phyloP scores from a whole-genome alignment of 192 early-diverging fungal species.

The Entomortierella lignicola region DNA sequence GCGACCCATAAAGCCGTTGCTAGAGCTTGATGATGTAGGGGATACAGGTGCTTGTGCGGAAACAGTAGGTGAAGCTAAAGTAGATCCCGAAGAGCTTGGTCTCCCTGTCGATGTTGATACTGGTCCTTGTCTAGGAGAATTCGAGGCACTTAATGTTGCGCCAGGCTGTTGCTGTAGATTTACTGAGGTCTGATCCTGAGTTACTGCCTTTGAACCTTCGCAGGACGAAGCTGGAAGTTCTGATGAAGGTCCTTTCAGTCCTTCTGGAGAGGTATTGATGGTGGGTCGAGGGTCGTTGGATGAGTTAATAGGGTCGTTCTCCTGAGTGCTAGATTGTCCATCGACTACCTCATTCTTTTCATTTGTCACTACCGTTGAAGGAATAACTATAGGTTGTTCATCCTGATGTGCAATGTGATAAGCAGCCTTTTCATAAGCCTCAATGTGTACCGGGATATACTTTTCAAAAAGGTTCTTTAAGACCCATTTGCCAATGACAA shows the following conservation, averaged over 20 bases:
- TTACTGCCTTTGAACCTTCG: slow-evolving; percentile 6
- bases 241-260: slow-evolving; percentile 1
- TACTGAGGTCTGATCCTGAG: neutral
- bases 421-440: slow-evolving; percentile 60
- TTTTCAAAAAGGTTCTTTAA: slow-evolving; percentile 78
- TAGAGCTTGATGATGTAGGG: slow-evolving; percentile 48
- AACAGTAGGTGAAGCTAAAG: slow-evolving; percentile 43
- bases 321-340: neutral
- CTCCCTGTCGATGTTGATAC: slow-evolving; percentile 25
- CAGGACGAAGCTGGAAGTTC: slow-evolving; percentile 9
- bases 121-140: slow-evolving; percentile 43
- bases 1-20: slow-evolving; percentile 61
- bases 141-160: slow-evolving; percentile 2
- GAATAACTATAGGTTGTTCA: slow-evolving; percentile 6
- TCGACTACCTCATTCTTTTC: slow-evolving; percentile 38
- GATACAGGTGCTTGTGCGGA: slow-evolving; percentile 19
- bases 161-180: neutral
- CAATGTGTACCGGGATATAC: slow-evolving; percentile 61
- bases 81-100: slow-evolving; percentile 23
- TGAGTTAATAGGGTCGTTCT: slow-evolving; percentile 11
- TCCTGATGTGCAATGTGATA: slow-evolving; percentile 51
- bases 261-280: slow-evolving; percentile 40
- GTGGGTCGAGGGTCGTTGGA: slow-evolving; percentile 13
- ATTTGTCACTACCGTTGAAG: slow-evolving; percentile 37
- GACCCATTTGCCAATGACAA: slow-evolving; percentile 88